Base-by-base conservation (phyloP, 2,329 filamentous ascomycete species). In the Exophiala calicioides region DNA sequence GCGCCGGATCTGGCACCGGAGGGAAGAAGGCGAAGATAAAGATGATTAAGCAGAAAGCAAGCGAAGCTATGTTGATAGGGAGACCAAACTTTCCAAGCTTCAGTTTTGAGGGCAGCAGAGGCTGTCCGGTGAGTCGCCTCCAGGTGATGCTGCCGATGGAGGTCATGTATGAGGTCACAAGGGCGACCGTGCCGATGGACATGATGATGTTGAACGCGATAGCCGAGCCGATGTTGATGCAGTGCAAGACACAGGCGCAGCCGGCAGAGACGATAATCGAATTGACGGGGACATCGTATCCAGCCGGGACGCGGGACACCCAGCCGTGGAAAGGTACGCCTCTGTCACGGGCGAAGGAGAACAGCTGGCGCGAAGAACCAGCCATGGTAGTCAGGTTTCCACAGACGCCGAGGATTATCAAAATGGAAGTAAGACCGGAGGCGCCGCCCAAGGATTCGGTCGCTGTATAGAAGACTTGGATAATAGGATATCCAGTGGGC, bases 191-290 rank as follows among this genome's bases (percentile, higher is more conserved):
- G 7, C 58, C 60, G 7, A 72, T 62, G 3, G 68, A 64, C 27
- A 69, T 61, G 30, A 71, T 67, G n/a, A 66, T 65, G 42, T 66
- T 64, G 39, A 75, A 62, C 18, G 66, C 68, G 3, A 65, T 62
- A 23, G 61, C 64, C 13, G 60, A 61, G 40, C 57, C 56, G 35
- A 66, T 52, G 41, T 23, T 47, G 37, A 55, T 49, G 19, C 43
- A 43, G 55, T 73, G 76, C 44, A 71, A 63, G 54, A 60, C 60
- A 34, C 67, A 74, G 44, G 56, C 69, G n/a, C 66, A 74, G 34
- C 65, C 63, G 35, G 72, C 76, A 62, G 67, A 71, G 58, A 71
- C 74, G 62, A 49, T 27, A 19, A 55, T 39, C 10, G 50, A 37
- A 21, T 37, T 34, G 13, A 52, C 29, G 18, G 48, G 48, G 9